These are phyloP conservation scores for Multifurca ochricompacta DNA, from an alignment of 768 basidiomycete species.

Conservation along the genomic window DNA sequence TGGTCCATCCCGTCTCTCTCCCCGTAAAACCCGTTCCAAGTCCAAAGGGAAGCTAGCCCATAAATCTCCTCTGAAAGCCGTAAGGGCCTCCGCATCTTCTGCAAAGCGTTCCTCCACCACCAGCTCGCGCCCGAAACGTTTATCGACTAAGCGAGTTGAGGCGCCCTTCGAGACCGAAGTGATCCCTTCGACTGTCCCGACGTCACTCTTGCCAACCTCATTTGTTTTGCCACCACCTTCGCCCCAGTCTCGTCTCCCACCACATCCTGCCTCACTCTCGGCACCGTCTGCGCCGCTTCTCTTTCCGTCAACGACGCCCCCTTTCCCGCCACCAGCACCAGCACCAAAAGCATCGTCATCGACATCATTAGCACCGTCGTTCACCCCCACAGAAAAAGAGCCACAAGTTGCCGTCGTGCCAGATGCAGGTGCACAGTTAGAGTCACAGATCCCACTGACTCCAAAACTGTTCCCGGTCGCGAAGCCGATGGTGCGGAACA, in stretches of 20 bases:
- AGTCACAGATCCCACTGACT: constrained; percentile 26
- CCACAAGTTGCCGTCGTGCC: constrained; percentile 8
- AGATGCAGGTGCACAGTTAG: not conserved
- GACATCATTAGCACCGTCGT: not conserved
- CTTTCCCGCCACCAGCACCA: not conserved
- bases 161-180: constrained; percentile 49
- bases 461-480: constrained; percentile 58
- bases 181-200: constrained; percentile 29
- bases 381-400: not conserved
- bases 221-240: constrained; percentile 78
- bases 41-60: not conserved
- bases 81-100: constrained; percentile 28
- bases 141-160: constrained; percentile 24
- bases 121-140: constrained; percentile 28
- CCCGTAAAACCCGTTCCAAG: constrained; percentile 15
- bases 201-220: constrained; percentile 48
- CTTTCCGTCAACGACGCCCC: constrained; percentile 11
- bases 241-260: constrained; percentile 56
- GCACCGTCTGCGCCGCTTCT: constrained; percentile 11
- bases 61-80: constrained; percentile 8
- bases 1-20: constrained; percentile 6
- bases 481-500: constrained; percentile 58
- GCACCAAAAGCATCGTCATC: not conserved
- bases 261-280: constrained; percentile 35
- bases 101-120: constrained; percentile 27